phyloP scores from a whole-genome alignment of 192 early-diverging fungal species.

The Thamnidium elegans region DNA sequence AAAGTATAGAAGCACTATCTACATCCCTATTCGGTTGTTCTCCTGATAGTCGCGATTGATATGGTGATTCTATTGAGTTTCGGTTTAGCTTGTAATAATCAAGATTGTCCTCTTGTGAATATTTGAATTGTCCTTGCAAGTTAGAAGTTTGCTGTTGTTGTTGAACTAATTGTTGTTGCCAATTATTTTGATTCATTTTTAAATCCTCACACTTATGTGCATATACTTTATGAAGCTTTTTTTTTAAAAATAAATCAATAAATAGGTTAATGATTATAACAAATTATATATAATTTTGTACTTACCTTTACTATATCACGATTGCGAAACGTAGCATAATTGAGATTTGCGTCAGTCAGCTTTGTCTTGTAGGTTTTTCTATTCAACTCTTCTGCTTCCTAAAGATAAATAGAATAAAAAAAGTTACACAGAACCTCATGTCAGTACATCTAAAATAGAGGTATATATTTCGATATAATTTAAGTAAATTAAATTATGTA shows the following conservation, averaged over 20 bases:
- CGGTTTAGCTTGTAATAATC: conserved; percentile 6
- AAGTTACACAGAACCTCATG: not conserved
- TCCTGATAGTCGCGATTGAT: not conserved
- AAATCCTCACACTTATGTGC: conserved; percentile 28
- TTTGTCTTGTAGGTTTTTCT: conserved; percentile 21
- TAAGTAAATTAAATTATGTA: not conserved
- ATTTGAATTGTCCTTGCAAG: no score
- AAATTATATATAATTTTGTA: not conserved
- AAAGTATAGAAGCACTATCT: conserved; percentile 13
- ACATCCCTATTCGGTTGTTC: conserved; percentile 13
- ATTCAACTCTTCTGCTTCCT: conserved; percentile 19
- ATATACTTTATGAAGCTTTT: conserved; percentile 31
- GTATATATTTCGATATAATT: not conserved
- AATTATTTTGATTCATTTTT: conserved; percentile 4
- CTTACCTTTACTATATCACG: conserved; percentile 33
- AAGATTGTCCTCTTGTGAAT: not conserved
- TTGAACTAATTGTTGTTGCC: conserved; percentile 3
- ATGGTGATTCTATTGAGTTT: not conserved
- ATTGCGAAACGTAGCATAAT: conserved; percentile 24
- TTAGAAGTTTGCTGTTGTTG: not conserved
- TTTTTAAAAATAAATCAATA: not conserved
- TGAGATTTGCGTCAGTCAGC: conserved; percentile 21
- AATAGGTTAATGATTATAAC: not conserved
- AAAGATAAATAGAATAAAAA: no score
- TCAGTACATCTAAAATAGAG: not conserved